Percentiles rank a stretch among this genome's conserved stretches.
These are phyloP conservation scores for Podila epigama DNA, from an alignment of 192 early-diverging fungal species.

Conservation along the genomic window DNA sequence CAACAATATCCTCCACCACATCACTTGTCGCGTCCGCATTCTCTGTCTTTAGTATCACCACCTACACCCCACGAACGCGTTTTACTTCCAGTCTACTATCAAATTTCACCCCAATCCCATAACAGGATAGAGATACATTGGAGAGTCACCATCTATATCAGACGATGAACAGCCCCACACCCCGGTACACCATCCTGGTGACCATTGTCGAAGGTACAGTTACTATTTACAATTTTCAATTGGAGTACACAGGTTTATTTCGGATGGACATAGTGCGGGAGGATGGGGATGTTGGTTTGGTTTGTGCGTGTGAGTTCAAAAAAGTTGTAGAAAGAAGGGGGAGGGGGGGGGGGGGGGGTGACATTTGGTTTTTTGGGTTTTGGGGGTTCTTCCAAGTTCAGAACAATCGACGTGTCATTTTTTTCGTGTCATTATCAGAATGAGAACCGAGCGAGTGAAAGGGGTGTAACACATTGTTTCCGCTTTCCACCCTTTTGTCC, in stretches of 20 bases:
- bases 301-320: no score
- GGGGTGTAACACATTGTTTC: no score
- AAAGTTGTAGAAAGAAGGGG: no score
- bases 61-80: neutral
- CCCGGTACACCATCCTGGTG: constrained; percentile 32
- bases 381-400: no score
- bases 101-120: neutral
- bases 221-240: neutral
- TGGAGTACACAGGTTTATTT: neutral
- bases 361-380: no score
- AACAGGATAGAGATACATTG: neutral
- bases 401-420: no score
- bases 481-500: no score
- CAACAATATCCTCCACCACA: neutral
- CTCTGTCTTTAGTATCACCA: neutral
- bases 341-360: no score
- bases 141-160: neutral
- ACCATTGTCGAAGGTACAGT: constrained; percentile 26
- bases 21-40: neutral
- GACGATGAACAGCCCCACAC: neutral
- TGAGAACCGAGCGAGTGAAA: no score
- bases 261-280: no score
- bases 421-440: no score
- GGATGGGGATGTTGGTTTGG: no score
- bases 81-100: neutral